Evolutionary conservation across 768 basidiomycete genomes (phyloP).

Genomic region (Auricularia cornea): DNA sequence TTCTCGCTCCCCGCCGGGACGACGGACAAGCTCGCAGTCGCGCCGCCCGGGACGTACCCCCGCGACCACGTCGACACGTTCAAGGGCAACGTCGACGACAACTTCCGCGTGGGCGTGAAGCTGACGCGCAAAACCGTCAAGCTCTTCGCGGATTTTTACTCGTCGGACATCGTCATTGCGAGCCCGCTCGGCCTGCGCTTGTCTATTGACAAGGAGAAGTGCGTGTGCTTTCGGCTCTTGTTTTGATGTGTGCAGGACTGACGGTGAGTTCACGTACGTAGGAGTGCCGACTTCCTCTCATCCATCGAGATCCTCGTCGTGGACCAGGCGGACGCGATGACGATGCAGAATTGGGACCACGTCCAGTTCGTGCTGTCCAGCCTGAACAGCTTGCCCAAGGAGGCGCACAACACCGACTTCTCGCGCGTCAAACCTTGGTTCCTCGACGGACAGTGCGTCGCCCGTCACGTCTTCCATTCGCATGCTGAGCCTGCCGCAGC

Average conservation of each 20-base stretch:
- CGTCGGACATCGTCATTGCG: slow-evolving; percentile 84
- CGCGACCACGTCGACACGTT: slow-evolving; percentile 88
- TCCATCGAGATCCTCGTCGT: slow-evolving; percentile 88
- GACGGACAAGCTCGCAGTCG: slow-evolving; percentile 69
- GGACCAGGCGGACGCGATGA: slow-evolving; percentile 86
- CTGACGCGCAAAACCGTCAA: slow-evolving; percentile 88
- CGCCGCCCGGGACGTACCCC: slow-evolving; percentile 72
- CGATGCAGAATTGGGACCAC: slow-evolving; percentile 99
- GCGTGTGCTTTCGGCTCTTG: slow-evolving; percentile 18
- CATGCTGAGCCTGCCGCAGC: slow-evolving; percentile 30
- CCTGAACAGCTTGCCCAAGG: slow-evolving; percentile 84
- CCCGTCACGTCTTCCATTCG: neutral
- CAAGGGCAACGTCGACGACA: slow-evolving; percentile 95
- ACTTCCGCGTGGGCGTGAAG: slow-evolving; percentile 87
- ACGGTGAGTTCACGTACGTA: slow-evolving; percentile 20
- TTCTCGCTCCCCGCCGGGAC: slow-evolving; percentile 75
- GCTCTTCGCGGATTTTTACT: slow-evolving; percentile 84
- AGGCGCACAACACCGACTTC: slow-evolving; percentile 91
- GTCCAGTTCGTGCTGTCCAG: slow-evolving; percentile 82
- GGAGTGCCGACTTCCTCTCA: slow-evolving; percentile 83
- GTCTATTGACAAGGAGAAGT: slow-evolving; percentile 94
- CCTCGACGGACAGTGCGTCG: slow-evolving; percentile 80
- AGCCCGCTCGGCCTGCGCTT: slow-evolving; percentile 88
- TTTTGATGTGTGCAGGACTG: neutral
- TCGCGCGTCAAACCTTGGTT: slow-evolving; percentile 98